These are phyloP conservation scores for Pythium aphanidermatum DNA, from an alignment of 352 stramenopile species.

Conservation along the genomic window DNA sequence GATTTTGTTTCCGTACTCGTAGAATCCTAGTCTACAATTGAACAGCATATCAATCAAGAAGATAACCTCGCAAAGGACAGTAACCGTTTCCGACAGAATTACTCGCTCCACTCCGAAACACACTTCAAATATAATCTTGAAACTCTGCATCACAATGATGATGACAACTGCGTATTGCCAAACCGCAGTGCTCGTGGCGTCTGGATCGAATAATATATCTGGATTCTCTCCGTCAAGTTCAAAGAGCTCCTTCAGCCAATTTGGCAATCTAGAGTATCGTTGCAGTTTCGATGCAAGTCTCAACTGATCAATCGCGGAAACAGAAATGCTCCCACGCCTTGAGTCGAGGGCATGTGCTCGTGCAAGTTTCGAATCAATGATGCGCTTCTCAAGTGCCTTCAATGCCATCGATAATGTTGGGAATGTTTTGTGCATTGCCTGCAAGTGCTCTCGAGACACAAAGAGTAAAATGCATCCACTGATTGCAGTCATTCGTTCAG, in stretches of 20 bases:
- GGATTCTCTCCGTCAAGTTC: slow-evolving; percentile 20
- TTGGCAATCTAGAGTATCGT: not conserved
- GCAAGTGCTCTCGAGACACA: slow-evolving; percentile 41
- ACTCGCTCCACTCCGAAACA: slow-evolving; percentile 20
- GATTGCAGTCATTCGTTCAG: slow-evolving; percentile 46
- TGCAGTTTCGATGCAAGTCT: slow-evolving; percentile 7
- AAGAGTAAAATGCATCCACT: slow-evolving; percentile 55
- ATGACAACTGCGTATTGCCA: slow-evolving; percentile 31
- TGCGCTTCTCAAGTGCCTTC: slow-evolving; percentile 45
- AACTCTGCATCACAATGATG: slow-evolving; percentile 24
- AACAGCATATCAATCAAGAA: slow-evolving; percentile 50
- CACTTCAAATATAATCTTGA: slow-evolving; percentile 34
- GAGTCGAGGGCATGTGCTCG: slow-evolving; percentile 21
- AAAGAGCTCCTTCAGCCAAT: slow-evolving; percentile 5
- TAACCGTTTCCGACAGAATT: slow-evolving; percentile 17
- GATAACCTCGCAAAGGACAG: slow-evolving; percentile 30
- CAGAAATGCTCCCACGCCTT: slow-evolving; percentile 3
- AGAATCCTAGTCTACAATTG: slow-evolving; percentile 40
- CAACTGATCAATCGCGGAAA: not conserved
- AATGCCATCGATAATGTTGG: slow-evolving; percentile 56
- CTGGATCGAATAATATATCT: slow-evolving; percentile 36
- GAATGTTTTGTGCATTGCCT: slow-evolving; percentile 55
- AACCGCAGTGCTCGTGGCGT: slow-evolving; percentile 13
- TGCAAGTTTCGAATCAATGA: slow-evolving; percentile 38
- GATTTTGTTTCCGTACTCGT: slow-evolving; percentile 65